Conservation (phyloP, 2,329 filamentous ascomycete species). For the Pseudogymnoascus sp. region DNA sequence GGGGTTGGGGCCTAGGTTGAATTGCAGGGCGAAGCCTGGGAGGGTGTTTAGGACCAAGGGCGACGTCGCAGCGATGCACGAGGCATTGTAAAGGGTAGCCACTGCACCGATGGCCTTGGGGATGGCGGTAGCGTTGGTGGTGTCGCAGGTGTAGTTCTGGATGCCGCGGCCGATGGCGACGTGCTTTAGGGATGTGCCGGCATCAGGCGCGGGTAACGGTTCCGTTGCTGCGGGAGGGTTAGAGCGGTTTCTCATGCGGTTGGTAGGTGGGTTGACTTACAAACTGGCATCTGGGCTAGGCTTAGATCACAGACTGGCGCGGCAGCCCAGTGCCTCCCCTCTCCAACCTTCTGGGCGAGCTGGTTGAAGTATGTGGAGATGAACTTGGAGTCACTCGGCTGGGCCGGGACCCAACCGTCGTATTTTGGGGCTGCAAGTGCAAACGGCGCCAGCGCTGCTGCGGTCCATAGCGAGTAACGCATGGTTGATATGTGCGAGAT, state of each 20-base stretch:
- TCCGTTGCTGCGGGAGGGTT: slow-evolving; percentile 40
- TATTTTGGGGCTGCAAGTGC: slow-evolving; percentile 30
- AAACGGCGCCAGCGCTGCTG: slow-evolving; percentile 41
- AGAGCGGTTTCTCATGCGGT: slow-evolving; percentile 12
- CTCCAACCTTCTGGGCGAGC: slow-evolving; percentile 48
- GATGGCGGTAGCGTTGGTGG: slow-evolving; percentile 47
- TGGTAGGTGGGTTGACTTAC: slow-evolving; percentile 31
- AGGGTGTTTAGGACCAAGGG: slow-evolving; percentile 59
- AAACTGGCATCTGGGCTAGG: slow-evolving; percentile 42
- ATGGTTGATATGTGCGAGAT: slow-evolving; percentile 30
- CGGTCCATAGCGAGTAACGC: slow-evolving; percentile 42
- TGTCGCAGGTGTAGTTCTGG: slow-evolving; percentile 85
- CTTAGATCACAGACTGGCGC: slow-evolving; percentile 48
- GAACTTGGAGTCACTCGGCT: slow-evolving; percentile 27
- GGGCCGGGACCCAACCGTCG: slow-evolving; percentile 14
- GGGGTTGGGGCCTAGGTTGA: slow-evolving; percentile 42
- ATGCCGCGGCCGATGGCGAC: slow-evolving; percentile 82
- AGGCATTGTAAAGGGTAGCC: slow-evolving; percentile 81
- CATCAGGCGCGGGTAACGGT: slow-evolving; percentile 52
- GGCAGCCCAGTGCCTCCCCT: slow-evolving; percentile 34
- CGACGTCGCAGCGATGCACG: slow-evolving; percentile 65
- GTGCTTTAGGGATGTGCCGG: slow-evolving; percentile 60
- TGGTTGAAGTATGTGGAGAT: slow-evolving; percentile 55
- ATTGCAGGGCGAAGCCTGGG: slow-evolving; percentile 60
- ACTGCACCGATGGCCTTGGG: slow-evolving; percentile 66